Base-by-base conservation (phyloP, 768 basidiomycete species). In the Suillus plorans region DNA sequence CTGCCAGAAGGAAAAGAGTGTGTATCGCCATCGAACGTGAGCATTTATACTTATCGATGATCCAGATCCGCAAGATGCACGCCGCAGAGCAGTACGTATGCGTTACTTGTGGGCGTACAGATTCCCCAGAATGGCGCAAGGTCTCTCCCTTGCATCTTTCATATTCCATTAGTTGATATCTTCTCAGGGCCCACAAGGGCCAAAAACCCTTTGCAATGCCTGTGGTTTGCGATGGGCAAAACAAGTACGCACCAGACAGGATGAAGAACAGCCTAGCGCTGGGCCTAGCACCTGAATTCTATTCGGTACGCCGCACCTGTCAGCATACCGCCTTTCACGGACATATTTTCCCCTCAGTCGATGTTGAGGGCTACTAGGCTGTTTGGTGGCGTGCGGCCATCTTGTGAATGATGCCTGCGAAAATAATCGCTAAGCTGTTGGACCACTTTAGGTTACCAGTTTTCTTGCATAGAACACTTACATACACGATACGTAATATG, bases 81-180 rank as follows among this genome's bases (percentile, higher is more conserved):
- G 74, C 74, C 22, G 73, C 77, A 4, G 91, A 92, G 63, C 90
- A 91, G 71, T 86, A 94, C 73, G 93, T 96, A 13, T 98, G 95
- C 72, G 84, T 92, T 39, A 94, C 90, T 16, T 99, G 97, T 70
- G 97, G 97, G 20, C 84, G 94, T 65, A 98, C 96, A 1, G 94
- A 95, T 76, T 96, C 94, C 49, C 96, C 97, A 0, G 97, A 99
- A 78, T 99, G 97, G 97, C 86, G 97, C 70, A 96, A 95, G 84
- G 93, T 84, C 60, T 60, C 73, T 31, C 2, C n/a, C 5, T 55
- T 13, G 12, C 16, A 41, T 1, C 18, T 50, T 28, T n/a, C 61
- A 62, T 39, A 56, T 60, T 25, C 62, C 34, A 80, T 31, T 67
- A 60, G 64, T 70, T 45, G 5, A 31, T 31, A 5, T 25, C 28